Evolutionary conservation across 805 yeast genomes (phyloP), one percentile per base, ranked within the genome.

Genomic region (Brettanomyces anomalus): DNA sequence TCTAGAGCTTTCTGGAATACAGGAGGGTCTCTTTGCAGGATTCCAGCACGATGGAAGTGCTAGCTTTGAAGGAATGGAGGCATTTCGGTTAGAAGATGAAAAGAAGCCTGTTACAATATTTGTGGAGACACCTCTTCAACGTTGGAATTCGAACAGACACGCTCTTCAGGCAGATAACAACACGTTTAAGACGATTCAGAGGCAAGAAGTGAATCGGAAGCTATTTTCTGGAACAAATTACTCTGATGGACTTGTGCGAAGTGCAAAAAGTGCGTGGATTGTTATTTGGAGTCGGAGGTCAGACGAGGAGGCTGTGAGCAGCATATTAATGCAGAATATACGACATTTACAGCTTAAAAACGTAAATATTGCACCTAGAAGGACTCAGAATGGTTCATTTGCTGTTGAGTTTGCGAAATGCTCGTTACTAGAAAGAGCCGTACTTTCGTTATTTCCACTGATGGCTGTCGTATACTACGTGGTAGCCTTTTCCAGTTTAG

Each of bases 181-280:
- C 13, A 56, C 65, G 2, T 42, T 71, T 21, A 64, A 52, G 46
- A 71, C 78, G 0, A 54, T 74, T 8, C 69, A 70, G 47, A 48
- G 50, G 8, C 56, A 55, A 10, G 43, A 52, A 21, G 39, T 46
- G 18, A 54, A 57, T 26, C 45, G 58, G 4, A 56, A 60, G 6
- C 45, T 69, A 19, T 57, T 71, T 18, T 55, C 70, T 1, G 73
- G 70, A 0, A 54, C 67, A 1, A 55, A 58, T 24, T 67, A 64
- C 47, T 61, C 67, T 4, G 71, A 72, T 49, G 77, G 78, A 0
- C 42, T 68, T 3, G 57, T 70, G 5, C 60, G 57, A 41, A 60
- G 67, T 16, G 76, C 76, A 0, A 57, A 62, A 13, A 57, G 70
- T 0, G 33, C 71, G 5, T 60, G 66, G 42, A 52, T 72, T 1